Evolutionary conservation across 23 red algal genomes (phyloP).

Genomic region (Gracilaria domingensis): DNA sequence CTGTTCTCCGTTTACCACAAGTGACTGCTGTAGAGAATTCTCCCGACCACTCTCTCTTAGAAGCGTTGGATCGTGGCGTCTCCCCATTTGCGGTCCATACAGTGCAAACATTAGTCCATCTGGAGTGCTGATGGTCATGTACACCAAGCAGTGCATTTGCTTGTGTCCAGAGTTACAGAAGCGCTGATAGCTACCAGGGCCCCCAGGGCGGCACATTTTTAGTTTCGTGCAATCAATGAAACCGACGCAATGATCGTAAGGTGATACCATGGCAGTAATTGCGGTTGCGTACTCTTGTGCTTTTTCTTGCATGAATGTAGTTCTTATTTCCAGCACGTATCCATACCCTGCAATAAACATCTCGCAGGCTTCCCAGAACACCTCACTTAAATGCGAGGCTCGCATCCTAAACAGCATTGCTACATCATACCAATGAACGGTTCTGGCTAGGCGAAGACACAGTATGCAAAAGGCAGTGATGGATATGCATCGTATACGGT

Average conservation of each 20-base stretch:
- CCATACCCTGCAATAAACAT: background rate
- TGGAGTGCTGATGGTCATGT: constrained; percentile 27
- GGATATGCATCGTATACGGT: background rate
- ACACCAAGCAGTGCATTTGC: constrained; percentile 24
- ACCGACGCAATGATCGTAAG: constrained; percentile 51
- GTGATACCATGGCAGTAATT: constrained; percentile 4
- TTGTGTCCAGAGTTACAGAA: constrained; percentile 30
- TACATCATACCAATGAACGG: constrained; percentile 28
- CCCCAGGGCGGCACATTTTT: constrained; percentile 29
- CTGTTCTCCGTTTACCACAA: background rate
- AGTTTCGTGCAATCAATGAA: constrained; percentile 68
- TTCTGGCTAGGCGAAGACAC: background rate
- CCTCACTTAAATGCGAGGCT: background rate
- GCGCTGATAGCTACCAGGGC: background rate
- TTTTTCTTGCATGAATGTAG: background rate
- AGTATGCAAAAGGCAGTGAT: constrained; percentile 26
- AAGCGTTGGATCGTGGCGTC: constrained; percentile 47
- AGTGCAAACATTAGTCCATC: constrained; percentile 44
- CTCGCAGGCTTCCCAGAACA: constrained; percentile 40
- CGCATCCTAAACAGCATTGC: constrained; percentile 1
- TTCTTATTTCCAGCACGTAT: background rate
- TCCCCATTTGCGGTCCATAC: background rate
- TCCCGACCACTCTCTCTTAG: constrained; percentile 23
- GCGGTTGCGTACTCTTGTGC: background rate
- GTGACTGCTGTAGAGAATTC: background rate